Evolutionary conservation across 495 filamentous ascomycete genomes (phyloP).

Genomic region (Talaromyces trachyspermus): DNA sequence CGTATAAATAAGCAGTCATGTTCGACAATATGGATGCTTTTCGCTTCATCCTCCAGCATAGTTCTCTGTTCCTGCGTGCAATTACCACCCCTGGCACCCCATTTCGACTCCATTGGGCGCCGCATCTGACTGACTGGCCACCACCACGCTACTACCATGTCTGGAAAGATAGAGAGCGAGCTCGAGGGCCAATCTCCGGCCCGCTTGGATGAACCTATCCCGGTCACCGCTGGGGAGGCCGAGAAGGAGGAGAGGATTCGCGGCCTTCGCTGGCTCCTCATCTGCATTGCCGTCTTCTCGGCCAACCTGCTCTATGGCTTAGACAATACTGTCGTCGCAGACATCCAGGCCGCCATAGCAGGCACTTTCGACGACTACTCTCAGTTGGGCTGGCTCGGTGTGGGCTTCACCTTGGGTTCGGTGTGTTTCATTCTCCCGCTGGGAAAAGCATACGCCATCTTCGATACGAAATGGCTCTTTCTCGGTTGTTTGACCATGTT

Average conservation of each 20-base stretch:
- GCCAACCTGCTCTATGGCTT: constrained; percentile 43
- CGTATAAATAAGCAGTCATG: too few species aligned
- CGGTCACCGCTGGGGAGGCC: too few species aligned
- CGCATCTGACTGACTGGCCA: too few species aligned
- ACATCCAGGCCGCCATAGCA: constrained; percentile 44
- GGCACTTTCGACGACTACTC: constrained; percentile 37
- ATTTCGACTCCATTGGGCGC: too few species aligned
- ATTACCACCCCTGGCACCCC: too few species aligned
- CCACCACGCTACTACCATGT: too few species aligned
- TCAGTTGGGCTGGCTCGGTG: constrained; percentile 44
- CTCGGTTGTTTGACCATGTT: constrained; percentile 41
- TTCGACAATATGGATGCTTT: too few species aligned
- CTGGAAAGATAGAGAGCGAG: too few species aligned
- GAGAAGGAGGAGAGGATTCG: neutral
- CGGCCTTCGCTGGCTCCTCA: constrained; percentile 6
- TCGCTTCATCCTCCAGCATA: too few species aligned
- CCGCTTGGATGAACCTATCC: too few species aligned
- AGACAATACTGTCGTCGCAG: constrained; percentile 53
- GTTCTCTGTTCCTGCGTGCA: too few species aligned
- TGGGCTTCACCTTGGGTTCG: constrained; percentile 33
- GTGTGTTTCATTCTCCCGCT: constrained; percentile 18
- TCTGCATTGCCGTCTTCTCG: constrained; percentile 6
- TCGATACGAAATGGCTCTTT: constrained; percentile 46
- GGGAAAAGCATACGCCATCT: constrained; percentile 38
- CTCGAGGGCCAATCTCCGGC: too few species aligned